Evolutionary conservation across 179 eudicot genomes (phyloP).

Genomic region (Beta macrorhiza): DNA sequence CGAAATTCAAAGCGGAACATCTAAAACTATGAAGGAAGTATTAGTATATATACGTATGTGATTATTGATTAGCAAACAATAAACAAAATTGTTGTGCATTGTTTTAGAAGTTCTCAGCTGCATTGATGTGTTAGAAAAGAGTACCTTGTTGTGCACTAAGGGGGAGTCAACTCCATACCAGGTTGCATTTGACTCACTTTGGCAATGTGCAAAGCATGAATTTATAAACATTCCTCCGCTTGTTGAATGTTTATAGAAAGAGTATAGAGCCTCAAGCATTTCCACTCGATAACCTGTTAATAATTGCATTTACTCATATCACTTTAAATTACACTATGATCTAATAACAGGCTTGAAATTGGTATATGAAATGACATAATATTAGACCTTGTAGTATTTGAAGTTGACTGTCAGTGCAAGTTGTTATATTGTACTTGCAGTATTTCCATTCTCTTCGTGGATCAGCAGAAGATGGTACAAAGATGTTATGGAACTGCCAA

Average conservation of each 20-base stretch:
- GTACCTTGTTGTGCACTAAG: conserved; percentile 68
- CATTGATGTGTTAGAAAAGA: not conserved
- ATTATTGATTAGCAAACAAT: too few species aligned
- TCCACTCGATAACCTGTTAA: conserved; percentile 58
- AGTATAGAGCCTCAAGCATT: conserved; percentile 61
- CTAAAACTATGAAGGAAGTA: too few species aligned
- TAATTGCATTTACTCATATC: too few species aligned
- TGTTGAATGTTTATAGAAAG: conserved; percentile 50
- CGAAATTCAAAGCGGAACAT: too few species aligned
- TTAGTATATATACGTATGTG: too few species aligned
- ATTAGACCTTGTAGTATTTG: conserved; percentile 63
- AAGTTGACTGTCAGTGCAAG: conserved; percentile 55
- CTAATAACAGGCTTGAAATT: too few species aligned
- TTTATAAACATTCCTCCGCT: conserved; percentile 84
- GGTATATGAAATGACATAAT: not conserved
- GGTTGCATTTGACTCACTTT: conserved; percentile 79
- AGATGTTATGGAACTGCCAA: conserved; percentile 68
- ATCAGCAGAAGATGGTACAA: conserved; percentile 88
- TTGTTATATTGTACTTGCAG: conserved; percentile 58
- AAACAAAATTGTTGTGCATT: too few species aligned
- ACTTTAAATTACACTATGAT: too few species aligned
- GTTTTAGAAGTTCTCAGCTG: too few species aligned
- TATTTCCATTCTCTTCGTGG: conserved; percentile 59
- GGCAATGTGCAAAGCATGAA: conserved; percentile 97
- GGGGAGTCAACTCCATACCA: conserved; percentile 85